Conservation (phyloP, 352 stramenopile species). For the Pythium chondricola region DNA sequence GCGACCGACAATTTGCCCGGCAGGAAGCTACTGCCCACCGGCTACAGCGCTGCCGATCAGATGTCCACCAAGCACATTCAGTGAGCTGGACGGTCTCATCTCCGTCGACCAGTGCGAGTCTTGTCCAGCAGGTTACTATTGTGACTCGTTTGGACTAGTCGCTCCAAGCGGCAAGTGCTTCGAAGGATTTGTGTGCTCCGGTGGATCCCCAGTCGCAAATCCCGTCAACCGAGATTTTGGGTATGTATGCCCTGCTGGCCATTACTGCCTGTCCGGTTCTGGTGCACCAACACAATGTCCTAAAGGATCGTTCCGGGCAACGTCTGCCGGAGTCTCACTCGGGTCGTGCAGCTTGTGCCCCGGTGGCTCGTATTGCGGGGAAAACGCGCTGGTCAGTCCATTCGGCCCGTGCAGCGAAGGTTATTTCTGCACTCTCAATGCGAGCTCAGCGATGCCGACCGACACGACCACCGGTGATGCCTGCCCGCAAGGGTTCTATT, state of each 20-base stretch:
- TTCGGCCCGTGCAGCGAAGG: slow-evolving; percentile 57
- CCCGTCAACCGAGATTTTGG: slow-evolving; percentile 41
- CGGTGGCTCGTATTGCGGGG: slow-evolving; percentile 45
- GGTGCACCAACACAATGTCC: slow-evolving; percentile 51
- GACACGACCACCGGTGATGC: slow-evolving; percentile 35
- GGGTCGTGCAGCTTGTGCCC: slow-evolving; percentile 64
- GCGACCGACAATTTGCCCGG: slow-evolving; percentile 39
- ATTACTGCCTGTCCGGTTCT: slow-evolving; percentile 69
- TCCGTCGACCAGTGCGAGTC: slow-evolving; percentile 63
- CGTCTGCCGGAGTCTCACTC: slow-evolving; percentile 39
- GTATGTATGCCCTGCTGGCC: slow-evolving; percentile 52
- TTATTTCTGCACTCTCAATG: slow-evolving; percentile 74
- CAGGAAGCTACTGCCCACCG: slow-evolving; percentile 63
- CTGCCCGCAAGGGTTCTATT: slow-evolving; percentile 62
- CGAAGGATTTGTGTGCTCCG: slow-evolving; percentile 55
- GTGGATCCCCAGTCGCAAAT: slow-evolving; percentile 51
- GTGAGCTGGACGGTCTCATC: slow-evolving; percentile 50
- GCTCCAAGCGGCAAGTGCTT: slow-evolving; percentile 48
- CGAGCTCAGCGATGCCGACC: slow-evolving; percentile 37
- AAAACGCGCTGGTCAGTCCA: slow-evolving; percentile 36
- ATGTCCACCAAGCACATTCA: slow-evolving; percentile 59
- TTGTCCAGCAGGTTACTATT: slow-evolving; percentile 84
- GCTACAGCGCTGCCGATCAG: slow-evolving; percentile 44
- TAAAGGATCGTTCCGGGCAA: slow-evolving; percentile 43
- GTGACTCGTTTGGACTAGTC: slow-evolving; percentile 73